Evolutionary conservation across 2,329 filamentous ascomycete species (phyloP).

Genomic region (Trichoderma sp.): DNA sequence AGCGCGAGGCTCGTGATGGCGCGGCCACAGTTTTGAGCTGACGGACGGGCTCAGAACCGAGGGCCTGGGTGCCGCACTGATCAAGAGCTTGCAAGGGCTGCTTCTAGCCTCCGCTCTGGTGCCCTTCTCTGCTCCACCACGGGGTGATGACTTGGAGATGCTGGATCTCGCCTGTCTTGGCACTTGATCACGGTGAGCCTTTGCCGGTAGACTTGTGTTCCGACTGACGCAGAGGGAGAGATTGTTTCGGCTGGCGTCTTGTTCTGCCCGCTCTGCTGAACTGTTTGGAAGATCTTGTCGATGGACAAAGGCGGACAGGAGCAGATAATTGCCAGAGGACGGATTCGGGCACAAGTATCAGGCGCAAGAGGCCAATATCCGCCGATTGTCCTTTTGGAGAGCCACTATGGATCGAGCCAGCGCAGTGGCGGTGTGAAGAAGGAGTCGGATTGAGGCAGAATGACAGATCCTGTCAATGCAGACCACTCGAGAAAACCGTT

Average conservation of each 20-base stretch:
- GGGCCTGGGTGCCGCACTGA: conserved; percentile 24
- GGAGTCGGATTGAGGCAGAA: conserved; percentile 4
- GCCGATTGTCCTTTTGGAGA: neutral
- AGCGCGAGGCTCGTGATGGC: conserved; percentile 15
- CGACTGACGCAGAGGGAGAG: too few relatives aligned
- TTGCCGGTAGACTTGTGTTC: neutral
- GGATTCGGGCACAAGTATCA: neutral
- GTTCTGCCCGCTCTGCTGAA: too few relatives aligned
- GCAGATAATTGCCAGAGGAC: neutral
- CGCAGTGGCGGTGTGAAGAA: conserved; percentile 20
- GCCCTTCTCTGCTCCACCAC: conserved; percentile 13
- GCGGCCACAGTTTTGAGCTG: conserved; percentile 20
- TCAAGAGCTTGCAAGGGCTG: conserved; percentile 18
- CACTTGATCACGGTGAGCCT: neutral
- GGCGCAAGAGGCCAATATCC: neutral
- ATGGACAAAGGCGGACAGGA: neutral
- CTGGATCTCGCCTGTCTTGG: conserved; percentile 1
- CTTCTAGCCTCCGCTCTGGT: conserved; percentile 20
- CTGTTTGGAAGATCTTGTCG: too few relatives aligned
- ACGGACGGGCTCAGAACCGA: conserved; percentile 10
- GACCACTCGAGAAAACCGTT: too few relatives aligned
- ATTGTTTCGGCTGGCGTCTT: neutral
- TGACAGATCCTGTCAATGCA: neutral
- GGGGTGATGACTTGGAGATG: conserved; percentile 2
- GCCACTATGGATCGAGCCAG: conserved; percentile 3